Percentiles rank a stretch among this genome's conserved stretches.
phyloP scores from a whole-genome alignment of 805 yeast genomes.

The Starmerella floris region DNA sequence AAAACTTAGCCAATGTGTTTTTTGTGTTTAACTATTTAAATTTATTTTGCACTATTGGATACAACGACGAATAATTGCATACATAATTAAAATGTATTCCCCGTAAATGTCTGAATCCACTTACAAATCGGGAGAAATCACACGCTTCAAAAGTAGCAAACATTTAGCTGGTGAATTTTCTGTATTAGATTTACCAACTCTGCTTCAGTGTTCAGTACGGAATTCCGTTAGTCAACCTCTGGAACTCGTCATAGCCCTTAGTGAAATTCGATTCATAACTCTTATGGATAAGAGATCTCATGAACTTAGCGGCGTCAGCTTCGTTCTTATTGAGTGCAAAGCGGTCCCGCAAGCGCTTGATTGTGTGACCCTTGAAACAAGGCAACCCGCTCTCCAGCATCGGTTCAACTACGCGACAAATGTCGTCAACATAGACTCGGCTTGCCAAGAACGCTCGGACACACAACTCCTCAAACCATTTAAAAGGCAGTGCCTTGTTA shows the following conservation, averaged over 20 bases:
- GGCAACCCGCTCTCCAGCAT: slow-evolving; percentile 95
- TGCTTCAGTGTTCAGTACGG: slow-evolving; percentile 78
- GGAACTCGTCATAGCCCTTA: slow-evolving; percentile 95
- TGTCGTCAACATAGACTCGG: slow-evolving; percentile 75
- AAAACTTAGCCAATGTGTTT: too few relatives aligned
- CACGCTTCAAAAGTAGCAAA: too few relatives aligned
- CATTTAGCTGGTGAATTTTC: too few relatives aligned
- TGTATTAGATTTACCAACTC: too few relatives aligned
- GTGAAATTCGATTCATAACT: slow-evolving; percentile 82
- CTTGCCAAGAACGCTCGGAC: slow-evolving; percentile 82
- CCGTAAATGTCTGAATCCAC: too few relatives aligned
- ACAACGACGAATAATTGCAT: too few relatives aligned
- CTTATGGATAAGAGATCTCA: slow-evolving; percentile 62
- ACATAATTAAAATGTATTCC: too few relatives aligned
- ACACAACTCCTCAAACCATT: slow-evolving; percentile 90
- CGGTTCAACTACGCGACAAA: slow-evolving; percentile 72
- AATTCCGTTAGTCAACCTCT: slow-evolving; percentile 88
- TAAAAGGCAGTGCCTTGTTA: slow-evolving; percentile 60
- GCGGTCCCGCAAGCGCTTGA: slow-evolving; percentile 59
- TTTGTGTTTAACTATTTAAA: too few relatives aligned
- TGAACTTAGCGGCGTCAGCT: slow-evolving; percentile 66
- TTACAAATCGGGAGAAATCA: too few relatives aligned
- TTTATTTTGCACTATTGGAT: too few relatives aligned
- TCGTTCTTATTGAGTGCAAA: slow-evolving; percentile 74
- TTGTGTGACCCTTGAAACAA: slow-evolving; percentile 79